These are phyloP conservation scores for Cladosporium sp. DNA, from an alignment of 2,329 filamentous ascomycete species.

Conservation along the genomic window DNA sequence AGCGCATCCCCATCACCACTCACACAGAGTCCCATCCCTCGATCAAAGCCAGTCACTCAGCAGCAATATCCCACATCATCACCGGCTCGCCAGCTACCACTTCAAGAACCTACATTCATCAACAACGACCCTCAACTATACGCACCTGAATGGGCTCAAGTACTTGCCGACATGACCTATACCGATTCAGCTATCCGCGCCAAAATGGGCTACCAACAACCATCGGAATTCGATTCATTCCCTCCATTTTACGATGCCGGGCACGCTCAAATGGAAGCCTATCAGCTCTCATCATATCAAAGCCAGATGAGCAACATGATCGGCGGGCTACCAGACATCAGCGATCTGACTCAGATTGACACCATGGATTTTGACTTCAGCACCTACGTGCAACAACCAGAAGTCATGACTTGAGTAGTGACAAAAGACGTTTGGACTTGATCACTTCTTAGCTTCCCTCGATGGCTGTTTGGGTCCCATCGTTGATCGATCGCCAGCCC, in stretches of 20 bases:
- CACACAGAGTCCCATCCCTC: conserved; percentile 28
- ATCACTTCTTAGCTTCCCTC: neutral
- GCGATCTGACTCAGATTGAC: conserved; percentile 22
- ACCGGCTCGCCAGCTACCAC: conserved; percentile 26
- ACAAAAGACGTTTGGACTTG: neutral
- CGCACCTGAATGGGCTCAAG: conserved; percentile 32
- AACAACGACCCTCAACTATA: conserved; percentile 34
- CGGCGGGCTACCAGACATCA: neutral
- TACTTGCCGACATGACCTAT: conserved; percentile 21
- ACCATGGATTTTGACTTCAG: conserved; percentile 34
- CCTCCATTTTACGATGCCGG: neutral
- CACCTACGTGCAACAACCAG: conserved; percentile 28
- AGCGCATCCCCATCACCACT: conserved; percentile 32
- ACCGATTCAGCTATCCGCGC: conserved; percentile 26
- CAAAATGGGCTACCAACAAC: conserved; percentile 25
- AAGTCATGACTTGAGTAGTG: conserved; percentile 24
- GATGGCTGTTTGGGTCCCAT: conserved; percentile 12
- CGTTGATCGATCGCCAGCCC: conserved; percentile 5
- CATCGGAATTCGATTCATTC: conserved; percentile 13
- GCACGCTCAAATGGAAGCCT: neutral
- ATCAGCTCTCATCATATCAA: conserved; percentile 21
- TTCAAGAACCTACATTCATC: conserved; percentile 27
- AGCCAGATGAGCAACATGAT: conserved; percentile 9
- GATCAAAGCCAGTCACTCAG: conserved; percentile 15
- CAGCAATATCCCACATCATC: conserved; percentile 2